Evolutionary conservation across 495 filamentous ascomycete species (phyloP).

Genomic region (Saxophila tyrrhenica): DNA sequence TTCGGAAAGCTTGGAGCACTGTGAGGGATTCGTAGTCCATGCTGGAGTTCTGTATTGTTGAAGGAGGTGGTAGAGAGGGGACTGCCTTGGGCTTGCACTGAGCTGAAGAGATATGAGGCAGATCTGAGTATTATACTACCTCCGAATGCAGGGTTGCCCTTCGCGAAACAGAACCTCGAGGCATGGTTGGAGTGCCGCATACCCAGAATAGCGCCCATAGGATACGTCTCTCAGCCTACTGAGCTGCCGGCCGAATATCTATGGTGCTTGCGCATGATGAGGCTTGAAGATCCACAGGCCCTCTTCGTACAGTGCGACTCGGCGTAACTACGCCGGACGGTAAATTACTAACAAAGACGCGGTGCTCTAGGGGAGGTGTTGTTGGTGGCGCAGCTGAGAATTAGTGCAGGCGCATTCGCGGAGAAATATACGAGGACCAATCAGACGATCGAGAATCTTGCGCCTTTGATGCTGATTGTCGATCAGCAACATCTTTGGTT

Average conservation of each 20-base stretch:
- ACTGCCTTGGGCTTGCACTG: background rate
- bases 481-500: no score
- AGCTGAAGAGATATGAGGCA: background rate
- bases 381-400: background rate
- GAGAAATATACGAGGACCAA: no score
- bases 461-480: no score
- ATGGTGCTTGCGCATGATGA: no score
- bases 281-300: background rate
- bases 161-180: no score
- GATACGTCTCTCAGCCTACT: no score
- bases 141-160: no score
- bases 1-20: background rate
- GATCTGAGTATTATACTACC: no score
- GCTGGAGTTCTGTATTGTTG: background rate
- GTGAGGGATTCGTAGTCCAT: slow-evolving; percentile 4
- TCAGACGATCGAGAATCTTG: no score
- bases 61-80: background rate
- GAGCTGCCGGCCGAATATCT: no score
- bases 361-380: background rate
- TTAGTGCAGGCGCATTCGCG: background rate
- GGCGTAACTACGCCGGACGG: background rate
- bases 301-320: background rate
- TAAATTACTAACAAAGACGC: background rate
- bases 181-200: no score
- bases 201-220: no score